Evolutionary conservation across 345 rosid species (phyloP).

Genomic region (Populus davidiana): DNA sequence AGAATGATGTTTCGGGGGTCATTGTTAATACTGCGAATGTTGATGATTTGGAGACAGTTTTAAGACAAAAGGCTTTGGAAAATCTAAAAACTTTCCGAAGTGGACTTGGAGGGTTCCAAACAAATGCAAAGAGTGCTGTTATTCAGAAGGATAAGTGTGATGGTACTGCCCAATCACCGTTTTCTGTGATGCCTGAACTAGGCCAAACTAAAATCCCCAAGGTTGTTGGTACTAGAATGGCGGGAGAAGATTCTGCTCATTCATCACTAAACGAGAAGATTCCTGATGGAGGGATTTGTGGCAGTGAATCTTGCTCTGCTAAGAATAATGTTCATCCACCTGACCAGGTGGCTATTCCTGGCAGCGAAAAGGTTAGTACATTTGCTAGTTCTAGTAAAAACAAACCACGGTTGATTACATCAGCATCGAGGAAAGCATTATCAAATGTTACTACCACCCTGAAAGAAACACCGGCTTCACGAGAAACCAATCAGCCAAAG

Average conservation of each 20-base stretch:
- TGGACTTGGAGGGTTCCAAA: conserved; percentile 38
- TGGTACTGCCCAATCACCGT: conserved; percentile 16
- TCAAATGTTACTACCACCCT: conserved; percentile 11
- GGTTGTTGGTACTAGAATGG: conserved; percentile 17
- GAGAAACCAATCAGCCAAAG: conserved; percentile 10
- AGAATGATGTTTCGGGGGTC: conserved; percentile 24
- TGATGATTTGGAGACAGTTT: conserved; percentile 58
- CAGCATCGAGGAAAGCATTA: conserved; percentile 34
- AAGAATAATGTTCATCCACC: conserved; percentile 18
- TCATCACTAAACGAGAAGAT: conserved; percentile 18
- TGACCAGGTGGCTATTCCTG: conserved; percentile 4
- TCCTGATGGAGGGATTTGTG: conserved; percentile 15
- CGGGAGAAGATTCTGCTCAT: conserved; percentile 16
- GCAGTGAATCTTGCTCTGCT: conserved; percentile 18
- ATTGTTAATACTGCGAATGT: conserved; percentile 18
- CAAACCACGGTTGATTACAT: conserved; percentile 37
- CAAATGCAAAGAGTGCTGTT: conserved; percentile 11
- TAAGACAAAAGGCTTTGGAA: conserved; percentile 73
- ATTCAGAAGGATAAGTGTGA: conserved; percentile 23
- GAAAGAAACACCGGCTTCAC: conserved; percentile 10
- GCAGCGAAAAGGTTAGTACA: conserved; percentile 13
- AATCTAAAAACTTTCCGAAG: conserved; percentile 66
- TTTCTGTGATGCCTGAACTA: conserved; percentile 19
- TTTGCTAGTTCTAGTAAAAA: conserved; percentile 23
- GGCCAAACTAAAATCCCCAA: conserved; percentile 18